A percentile compares a stretch with the other conserved stretches of the same genome.
Conservation (phyloP, 2,329 filamentous ascomycete species). For the Hypoxylon sp. region DNA sequence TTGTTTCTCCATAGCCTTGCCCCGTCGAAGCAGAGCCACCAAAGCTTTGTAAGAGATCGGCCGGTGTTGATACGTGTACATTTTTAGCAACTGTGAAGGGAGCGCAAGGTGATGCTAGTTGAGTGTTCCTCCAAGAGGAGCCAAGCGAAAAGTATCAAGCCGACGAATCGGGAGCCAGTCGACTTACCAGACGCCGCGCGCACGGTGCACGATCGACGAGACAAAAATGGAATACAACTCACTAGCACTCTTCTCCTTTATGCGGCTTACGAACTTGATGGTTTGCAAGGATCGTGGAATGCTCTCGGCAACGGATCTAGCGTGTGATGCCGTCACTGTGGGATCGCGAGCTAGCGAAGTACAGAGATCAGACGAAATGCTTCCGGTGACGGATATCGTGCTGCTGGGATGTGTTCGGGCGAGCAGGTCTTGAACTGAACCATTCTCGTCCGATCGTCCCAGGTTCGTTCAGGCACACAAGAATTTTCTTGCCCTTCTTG, state of each 20-base stretch:
- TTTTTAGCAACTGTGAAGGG: not conserved
- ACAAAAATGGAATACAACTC: constrained; percentile 33
- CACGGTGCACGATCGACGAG: constrained; percentile 38
- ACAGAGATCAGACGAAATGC: constrained; percentile 37
- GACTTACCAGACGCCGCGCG: constrained; percentile 25
- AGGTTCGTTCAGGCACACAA: constrained; percentile 14
- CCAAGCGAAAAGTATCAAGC: constrained; percentile 13
- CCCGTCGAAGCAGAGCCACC: constrained; percentile 18
- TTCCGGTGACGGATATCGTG: constrained; percentile 12
- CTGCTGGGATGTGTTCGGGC: constrained; percentile 3
- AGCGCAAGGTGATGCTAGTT: constrained; percentile 12
- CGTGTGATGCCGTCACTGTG: constrained; percentile 18
- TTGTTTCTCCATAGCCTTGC: not conserved
- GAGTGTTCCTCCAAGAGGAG: constrained; percentile 8
- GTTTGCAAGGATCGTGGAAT: constrained; percentile 27
- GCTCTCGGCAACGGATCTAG: constrained; percentile 24
- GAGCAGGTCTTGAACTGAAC: constrained; percentile 6
- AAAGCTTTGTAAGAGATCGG: constrained; percentile 17
- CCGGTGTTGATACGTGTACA: constrained; percentile 6
- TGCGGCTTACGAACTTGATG: constrained; percentile 38
- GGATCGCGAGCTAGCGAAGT: constrained; percentile 19
- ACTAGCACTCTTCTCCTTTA: constrained; percentile 41
- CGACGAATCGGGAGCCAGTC: constrained; percentile 34
- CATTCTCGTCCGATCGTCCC: constrained; percentile 18
- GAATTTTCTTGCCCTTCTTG: constrained; percentile 23